phyloP scores from a whole-genome alignment of 768 basidiomycete genomes.

The Lactarius tabidus region DNA sequence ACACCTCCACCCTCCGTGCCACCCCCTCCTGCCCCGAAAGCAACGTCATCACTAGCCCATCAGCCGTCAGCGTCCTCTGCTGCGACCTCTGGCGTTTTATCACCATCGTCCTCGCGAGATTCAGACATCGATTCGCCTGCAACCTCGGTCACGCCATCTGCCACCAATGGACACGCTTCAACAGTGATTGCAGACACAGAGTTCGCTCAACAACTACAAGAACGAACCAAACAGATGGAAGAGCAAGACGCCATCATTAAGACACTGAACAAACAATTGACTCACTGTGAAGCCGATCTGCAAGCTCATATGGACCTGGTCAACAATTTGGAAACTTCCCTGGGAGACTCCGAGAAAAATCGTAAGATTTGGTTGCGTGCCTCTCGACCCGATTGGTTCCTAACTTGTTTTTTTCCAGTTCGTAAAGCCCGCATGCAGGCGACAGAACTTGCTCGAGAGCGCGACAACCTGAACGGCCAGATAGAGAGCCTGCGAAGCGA shows the following conservation, averaged over 20 bases:
- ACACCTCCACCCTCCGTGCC: constrained; percentile 86
- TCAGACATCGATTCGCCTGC: constrained; percentile 64
- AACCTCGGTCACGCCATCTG: constrained; percentile 36
- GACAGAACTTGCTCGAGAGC: constrained; percentile 81
- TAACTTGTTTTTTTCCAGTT: constrained; percentile 43
- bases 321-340: constrained; percentile 73
- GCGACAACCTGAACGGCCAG: constrained; percentile 67
- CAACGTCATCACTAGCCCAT: constrained; percentile 47
- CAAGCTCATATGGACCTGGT: constrained; percentile 92
- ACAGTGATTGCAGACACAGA: constrained; percentile 50
- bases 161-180: constrained; percentile 33
- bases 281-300: constrained; percentile 89
- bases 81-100: constrained; percentile 51
- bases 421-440: constrained; percentile 94
- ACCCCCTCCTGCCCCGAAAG: constrained; percentile 71
- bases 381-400: not conserved
- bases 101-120: constrained; percentile 62
- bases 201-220: constrained; percentile 54
- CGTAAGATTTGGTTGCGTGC: constrained; percentile 46
- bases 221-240: constrained; percentile 69
- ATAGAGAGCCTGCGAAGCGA: constrained; percentile 66
- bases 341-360: constrained; percentile 91
- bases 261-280: constrained; percentile 88
- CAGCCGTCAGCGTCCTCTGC: constrained; percentile 47
- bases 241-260: constrained; percentile 92